Base-by-base conservation (phyloP, 2,329 filamentous ascomycete genomes). In the Fusarium stilboides region DNA sequence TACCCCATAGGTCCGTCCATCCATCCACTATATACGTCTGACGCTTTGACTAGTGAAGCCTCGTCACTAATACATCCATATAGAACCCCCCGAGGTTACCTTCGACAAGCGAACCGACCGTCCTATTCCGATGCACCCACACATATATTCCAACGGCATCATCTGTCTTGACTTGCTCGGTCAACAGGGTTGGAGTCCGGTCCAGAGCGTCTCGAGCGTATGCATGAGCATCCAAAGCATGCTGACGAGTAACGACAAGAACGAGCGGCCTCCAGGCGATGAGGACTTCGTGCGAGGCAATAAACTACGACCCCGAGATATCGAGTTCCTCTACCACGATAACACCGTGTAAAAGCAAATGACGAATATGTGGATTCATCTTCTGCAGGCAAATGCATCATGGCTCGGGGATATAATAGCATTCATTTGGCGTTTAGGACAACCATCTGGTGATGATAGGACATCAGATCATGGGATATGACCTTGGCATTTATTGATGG, bases 151-250 rank as follows among this genome's bases (percentile, higher is more conserved):
- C 74, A 99, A 99, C 80, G 96, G 96, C 74, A 97, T 98, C 79
- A 99, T 99, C 77, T 99, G 96, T 76, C 91, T 99, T 49, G 96
- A 99, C 75, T 88, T 99, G 2, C 89, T 99, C 10, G 94, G 94
- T 53, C 85, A 88, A 12, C 91, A 94, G 68, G 96, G 96, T 58
- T 99, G 96, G 96, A 96, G 92, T 47, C 96, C 96, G 0, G 95
- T 99, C 0, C 96, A 99, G 78, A 98, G 95, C 62, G 96, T 98
- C 10, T 95, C 98, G 83, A 97, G 92, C 76, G 91, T 99, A 26
- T 98, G 94, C 83, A 96, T 99, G 88, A 97, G 94, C 80, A 88
- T 99, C 56, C 96, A 99, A 82, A 97, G 94, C 83, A 99, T 99
- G 96, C 82, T 99, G 76, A 98, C 96, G 2, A 94, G 95, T 65